A percentile compares a stretch with the other conserved stretches of the same genome.
These are phyloP conservation scores for Candida smagusa DNA, from an alignment of 1,139 yeast species.

Conservation along the genomic window DNA sequence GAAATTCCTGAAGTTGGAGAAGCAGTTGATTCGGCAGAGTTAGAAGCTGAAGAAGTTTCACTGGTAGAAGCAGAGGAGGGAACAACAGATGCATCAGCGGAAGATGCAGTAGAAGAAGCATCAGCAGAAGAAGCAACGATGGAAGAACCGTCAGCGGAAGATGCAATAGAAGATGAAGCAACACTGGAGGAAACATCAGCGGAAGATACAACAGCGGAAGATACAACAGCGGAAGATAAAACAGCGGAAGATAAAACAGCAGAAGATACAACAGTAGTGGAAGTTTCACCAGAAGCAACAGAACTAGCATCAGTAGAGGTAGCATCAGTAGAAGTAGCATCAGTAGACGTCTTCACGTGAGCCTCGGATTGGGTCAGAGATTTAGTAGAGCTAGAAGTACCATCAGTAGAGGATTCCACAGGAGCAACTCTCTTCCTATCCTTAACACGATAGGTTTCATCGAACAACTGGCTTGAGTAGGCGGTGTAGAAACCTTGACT, in stretches of 20 bases:
- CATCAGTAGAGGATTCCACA: not conserved
- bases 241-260: conserved; percentile 3
- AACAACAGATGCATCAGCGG: too few species aligned
- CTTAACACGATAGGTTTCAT: conserved; percentile 4
- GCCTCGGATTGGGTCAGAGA: too few species aligned
- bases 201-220: conserved; percentile 1
- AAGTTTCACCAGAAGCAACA: conserved; percentile 1
- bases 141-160: conserved; percentile 2
- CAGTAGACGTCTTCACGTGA: conserved; percentile 2
- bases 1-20: too few species aligned
- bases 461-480: conserved; percentile 3
- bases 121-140: too few species aligned
- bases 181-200: conserved; percentile 1
- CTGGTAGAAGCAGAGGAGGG: too few species aligned
- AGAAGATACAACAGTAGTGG: conserved; percentile 3
- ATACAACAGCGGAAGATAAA: conserved; percentile 1
- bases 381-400: not conserved
- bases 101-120: too few species aligned
- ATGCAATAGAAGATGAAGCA: conserved; percentile 2
- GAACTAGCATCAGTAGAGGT: not conserved
- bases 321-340: conserved; percentile 4
- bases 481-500: conserved; percentile 5
- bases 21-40: too few species aligned
- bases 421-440: not conserved
- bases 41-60: too few species aligned